Percentiles rank a stretch among this genome's conserved stretches.
Evolutionary conservation across 2,329 filamentous ascomycete species (phyloP).

Genomic region (Aspergillus sp.): DNA sequence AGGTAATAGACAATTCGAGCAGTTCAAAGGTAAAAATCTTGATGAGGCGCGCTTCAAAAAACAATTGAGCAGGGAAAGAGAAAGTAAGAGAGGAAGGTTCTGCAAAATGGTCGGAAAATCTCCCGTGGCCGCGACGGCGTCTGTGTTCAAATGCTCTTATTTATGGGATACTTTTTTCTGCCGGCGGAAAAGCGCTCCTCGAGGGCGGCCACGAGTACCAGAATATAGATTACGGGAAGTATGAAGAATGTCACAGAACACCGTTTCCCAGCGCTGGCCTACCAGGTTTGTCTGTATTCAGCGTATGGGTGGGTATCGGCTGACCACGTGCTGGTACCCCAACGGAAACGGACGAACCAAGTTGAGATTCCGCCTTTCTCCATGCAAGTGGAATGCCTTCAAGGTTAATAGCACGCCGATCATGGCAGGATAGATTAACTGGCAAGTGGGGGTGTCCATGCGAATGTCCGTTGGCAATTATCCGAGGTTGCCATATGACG

Average conservation of each 20-base stretch:
- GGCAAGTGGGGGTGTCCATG: slow-evolving; percentile 4
- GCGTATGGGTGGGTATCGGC: slow-evolving; percentile 7
- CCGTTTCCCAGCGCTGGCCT: background rate
- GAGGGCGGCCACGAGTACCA: slow-evolving; percentile 18
- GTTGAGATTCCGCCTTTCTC: background rate
- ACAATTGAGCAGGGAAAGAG: background rate
- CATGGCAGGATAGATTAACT: background rate
- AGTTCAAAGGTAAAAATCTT: background rate
- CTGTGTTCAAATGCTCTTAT: slow-evolving; percentile 6
- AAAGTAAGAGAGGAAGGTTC: background rate
- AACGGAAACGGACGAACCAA: background rate
- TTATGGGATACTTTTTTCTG: slow-evolving; percentile 23
- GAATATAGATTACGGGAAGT: slow-evolving; percentile 6
- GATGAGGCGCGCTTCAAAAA: background rate
- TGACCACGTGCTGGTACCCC: slow-evolving; percentile 13
- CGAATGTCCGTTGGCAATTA: background rate
- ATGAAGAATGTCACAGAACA: slow-evolving; percentile 12
- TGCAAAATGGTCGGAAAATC: background rate
- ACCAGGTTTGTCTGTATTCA: background rate
- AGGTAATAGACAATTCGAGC: background rate
- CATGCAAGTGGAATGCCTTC: background rate
- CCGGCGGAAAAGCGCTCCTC: slow-evolving; percentile 21
- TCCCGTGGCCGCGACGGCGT: background rate
- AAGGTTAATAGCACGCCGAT: background rate
- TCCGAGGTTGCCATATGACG: slow-evolving; percentile 6